Evolutionary conservation across 768 basidiomycete genomes (phyloP), one percentile per base, ranked within the genome.

Genomic region (Podaxis sp.): DNA sequence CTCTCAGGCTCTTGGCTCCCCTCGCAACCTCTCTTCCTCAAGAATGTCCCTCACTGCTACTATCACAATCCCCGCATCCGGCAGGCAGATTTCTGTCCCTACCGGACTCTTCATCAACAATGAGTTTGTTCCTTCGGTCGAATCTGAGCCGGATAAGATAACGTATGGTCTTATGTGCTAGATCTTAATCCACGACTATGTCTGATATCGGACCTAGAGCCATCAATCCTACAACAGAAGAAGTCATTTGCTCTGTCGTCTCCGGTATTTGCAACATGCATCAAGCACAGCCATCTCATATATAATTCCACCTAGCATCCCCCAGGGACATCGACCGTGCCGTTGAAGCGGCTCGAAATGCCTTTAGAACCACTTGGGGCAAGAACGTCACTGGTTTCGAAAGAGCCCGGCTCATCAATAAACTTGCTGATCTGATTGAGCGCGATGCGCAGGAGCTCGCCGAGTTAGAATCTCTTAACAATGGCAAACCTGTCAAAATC

Each of bases 31-130:
- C 46, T n/a, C 37, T 13, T 33, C 61, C 22, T n/a, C 28, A n/a
- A 77, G 70, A 66, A 88, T 88, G 86, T 69, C 82, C 53, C 77
- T 75, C 60, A 66, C 73, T 56, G 76, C 73, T 57, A 76, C 72
- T 38, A 65, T 87, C 52, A 68, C 71, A 56, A 68, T 86, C 61
- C 75, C 80, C 33, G 70, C 74, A 56, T 72, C 77, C 28, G 76
- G 78, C 58, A 85, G 83, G 72, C 71, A 77, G 68, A 78, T 93
- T 55, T 77, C 78, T 38, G 80, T 95, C 40, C 88, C 88, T 10
- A 93, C 91, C 6, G 93, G 93, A 17, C 81, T 96, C 26, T 98
- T 93, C 79, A 95, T 98, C 76, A 88, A 95, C 80, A 93, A 93
- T 72, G 84, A 94, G 71, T 96, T 94, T 69, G 89, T 92, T 30